A percentile compares a stretch with the other conserved stretches of the same genome.
These are phyloP conservation scores for Pulveroboletus sp. DNA, from an alignment of 768 basidiomycete species.

Conservation along the genomic window DNA sequence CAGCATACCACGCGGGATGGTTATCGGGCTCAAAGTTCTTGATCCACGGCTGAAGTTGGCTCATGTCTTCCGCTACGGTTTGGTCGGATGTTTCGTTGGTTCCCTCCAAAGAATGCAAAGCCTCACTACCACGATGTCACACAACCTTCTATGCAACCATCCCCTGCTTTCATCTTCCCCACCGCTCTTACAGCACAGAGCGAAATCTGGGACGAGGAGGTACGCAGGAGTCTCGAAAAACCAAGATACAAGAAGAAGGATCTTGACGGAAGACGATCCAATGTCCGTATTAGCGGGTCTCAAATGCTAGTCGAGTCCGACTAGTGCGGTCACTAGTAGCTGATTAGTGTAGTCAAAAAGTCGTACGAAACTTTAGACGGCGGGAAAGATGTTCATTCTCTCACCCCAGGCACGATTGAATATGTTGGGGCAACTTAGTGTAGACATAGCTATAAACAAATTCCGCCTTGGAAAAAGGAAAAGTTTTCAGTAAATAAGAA, in stretches of 20 bases:
- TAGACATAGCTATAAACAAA: too few species aligned
- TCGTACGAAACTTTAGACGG: too few species aligned
- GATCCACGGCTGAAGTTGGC: constrained; percentile 93
- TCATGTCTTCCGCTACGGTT: background rate
- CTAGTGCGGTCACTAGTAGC: too few species aligned
- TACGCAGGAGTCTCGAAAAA: constrained; percentile 48
- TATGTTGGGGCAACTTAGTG: too few species aligned
- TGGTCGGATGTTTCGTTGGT: constrained; percentile 42
- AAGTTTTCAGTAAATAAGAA: too few species aligned
- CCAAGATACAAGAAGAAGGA: constrained; percentile 79
- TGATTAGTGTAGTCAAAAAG: too few species aligned
- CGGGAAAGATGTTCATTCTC: too few species aligned
- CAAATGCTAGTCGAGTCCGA: too few species aligned
- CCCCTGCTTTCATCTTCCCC: constrained; percentile 43
- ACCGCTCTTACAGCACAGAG: constrained; percentile 56
- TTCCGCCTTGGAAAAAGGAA: too few species aligned
- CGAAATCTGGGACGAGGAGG: constrained; percentile 66
- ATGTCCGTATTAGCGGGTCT: constrained; percentile 55
- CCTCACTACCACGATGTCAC: constrained; percentile 26
- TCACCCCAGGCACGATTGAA: too few species aligned
- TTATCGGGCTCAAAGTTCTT: constrained; percentile 72
- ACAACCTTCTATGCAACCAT: constrained; percentile 23
- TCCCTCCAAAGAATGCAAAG: constrained; percentile 77
- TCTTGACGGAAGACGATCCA: constrained; percentile 70
- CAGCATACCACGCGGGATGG: constrained; percentile 67